Evolutionary conservation across 176 grass and related monocot genomes (phyloP).

Genomic region (Triticum turgidum): DNA sequence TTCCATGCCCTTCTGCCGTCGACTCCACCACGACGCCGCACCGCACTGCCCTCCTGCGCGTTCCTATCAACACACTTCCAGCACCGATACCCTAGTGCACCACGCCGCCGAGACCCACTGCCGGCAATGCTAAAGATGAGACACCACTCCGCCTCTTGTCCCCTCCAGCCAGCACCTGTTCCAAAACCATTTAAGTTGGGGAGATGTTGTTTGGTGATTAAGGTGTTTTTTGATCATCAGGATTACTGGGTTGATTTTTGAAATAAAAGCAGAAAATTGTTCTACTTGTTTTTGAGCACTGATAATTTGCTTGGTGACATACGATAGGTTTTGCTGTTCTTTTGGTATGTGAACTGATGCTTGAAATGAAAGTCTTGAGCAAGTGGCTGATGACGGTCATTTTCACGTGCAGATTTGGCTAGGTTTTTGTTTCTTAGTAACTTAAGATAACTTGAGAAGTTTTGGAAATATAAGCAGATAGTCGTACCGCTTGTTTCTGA

Average conservation of each 20-base stretch:
- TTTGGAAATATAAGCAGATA: not conserved
- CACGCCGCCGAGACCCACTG: too few relatives aligned
- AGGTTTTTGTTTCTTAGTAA: not conserved
- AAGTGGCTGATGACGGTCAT: not conserved
- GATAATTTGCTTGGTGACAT: not conserved
- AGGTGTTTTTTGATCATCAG: too few relatives aligned
- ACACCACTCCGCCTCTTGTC: too few relatives aligned
- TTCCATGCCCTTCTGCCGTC: too few relatives aligned
- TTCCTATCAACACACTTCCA: too few relatives aligned
- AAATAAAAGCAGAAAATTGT: not conserved
- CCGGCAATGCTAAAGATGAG: too few relatives aligned
- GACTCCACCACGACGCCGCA: too few relatives aligned
- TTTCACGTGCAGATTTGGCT: not conserved
- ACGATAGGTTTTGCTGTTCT: not conserved
- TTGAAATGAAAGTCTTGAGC: not conserved
- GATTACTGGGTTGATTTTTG: not conserved
- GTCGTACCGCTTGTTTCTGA: not conserved
- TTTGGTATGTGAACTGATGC: not conserved
- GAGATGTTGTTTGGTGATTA: not conserved
- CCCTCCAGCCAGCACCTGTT: too few relatives aligned
- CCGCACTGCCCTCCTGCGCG: too few relatives aligned
- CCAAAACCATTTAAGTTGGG: not conserved
- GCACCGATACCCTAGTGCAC: too few relatives aligned
- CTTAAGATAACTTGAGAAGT: not conserved
- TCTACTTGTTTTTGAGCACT: not conserved